Conservation (phyloP, 768 basidiomycete species). For the Roridomyces roridus region DNA sequence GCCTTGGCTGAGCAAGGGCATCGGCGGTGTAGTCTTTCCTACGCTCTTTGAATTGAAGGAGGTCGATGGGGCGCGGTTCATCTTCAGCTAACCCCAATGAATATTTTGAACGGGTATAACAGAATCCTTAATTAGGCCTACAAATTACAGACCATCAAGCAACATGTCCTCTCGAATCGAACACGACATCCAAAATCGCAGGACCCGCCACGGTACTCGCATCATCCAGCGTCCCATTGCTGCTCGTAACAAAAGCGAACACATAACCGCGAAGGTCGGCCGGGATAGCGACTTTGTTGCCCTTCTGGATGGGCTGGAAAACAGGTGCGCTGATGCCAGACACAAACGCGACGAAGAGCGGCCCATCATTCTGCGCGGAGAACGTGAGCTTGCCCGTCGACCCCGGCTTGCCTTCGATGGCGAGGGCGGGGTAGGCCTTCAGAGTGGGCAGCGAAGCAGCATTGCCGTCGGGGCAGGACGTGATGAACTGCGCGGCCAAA, state of each 20-base stretch:
- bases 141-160: too few species aligned
- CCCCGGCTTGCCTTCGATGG: slow-evolving; percentile 35
- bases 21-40: background rate
- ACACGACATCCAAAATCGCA: slow-evolving; percentile 49
- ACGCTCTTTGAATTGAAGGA: background rate
- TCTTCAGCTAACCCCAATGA: background rate
- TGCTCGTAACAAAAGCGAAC: slow-evolving; percentile 47
- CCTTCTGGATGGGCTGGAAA: slow-evolving; percentile 43
- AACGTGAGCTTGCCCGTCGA: slow-evolving; percentile 34
- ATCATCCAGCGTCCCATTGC: slow-evolving; percentile 45
- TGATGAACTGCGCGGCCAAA: too few species aligned
- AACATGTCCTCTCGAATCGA: slow-evolving; percentile 32
- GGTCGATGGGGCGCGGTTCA: background rate
- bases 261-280: too few species aligned
- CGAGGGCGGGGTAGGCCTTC: slow-evolving; percentile 52
- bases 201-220: slow-evolving; percentile 64
- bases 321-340: too few species aligned
- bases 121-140: too few species aligned
- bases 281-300: slow-evolving; percentile 45
- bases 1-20: background rate
- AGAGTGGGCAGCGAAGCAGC: slow-evolving; percentile 48
- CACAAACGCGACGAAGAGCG: too few species aligned
- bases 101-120: too few species aligned
- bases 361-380: slow-evolving; percentile 17
- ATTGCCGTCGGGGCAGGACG: too few species aligned